Conservation (phyloP, 2,329 filamentous ascomycete species). For the Exophiala oligosperma region DNA sequence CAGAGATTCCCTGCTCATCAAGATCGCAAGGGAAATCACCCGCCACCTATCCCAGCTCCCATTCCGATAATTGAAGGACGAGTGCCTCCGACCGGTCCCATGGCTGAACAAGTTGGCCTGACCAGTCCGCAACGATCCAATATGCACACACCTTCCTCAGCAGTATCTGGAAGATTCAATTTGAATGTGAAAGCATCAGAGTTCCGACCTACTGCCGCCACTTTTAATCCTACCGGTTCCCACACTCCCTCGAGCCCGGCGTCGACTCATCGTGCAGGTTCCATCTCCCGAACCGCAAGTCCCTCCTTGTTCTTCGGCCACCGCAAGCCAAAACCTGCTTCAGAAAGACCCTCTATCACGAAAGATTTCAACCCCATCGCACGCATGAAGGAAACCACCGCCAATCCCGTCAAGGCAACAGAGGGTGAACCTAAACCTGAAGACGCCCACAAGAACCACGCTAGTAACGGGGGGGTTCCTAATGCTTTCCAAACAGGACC, state of each 20-base stretch:
- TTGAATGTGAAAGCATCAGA: constrained; percentile 64
- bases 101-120: constrained; percentile 50
- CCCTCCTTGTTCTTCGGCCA: constrained; percentile 62
- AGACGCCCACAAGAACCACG: constrained; percentile 61
- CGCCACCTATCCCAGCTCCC: constrained; percentile 48
- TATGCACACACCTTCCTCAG: constrained; percentile 55
- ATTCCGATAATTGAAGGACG: constrained; percentile 66
- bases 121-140: constrained; percentile 45
- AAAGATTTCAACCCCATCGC: constrained; percentile 65
- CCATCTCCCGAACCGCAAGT: constrained; percentile 48
- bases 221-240: constrained; percentile 70
- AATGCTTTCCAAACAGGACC: constrained; percentile 81
- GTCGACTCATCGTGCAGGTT: constrained; percentile 55
- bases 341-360: constrained; percentile 55
- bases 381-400: constrained; percentile 63
- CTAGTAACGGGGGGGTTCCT: constrained; percentile 77
- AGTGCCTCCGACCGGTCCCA: constrained; percentile 71
- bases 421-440: constrained; percentile 29
- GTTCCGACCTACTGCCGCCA: constrained; percentile 80
- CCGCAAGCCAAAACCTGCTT: constrained; percentile 67
- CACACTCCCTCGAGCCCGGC: constrained; percentile 73
- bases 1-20: constrained; percentile 18
- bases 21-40: constrained; percentile 27
- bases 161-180: constrained; percentile 52
- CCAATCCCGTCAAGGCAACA: constrained; percentile 43